A percentile compares a stretch with the other conserved stretches of the same genome.
phyloP scores from a whole-genome alignment of 2,329 filamentous ascomycete genomes.

The Colletotrichum lindemuthianum region DNA sequence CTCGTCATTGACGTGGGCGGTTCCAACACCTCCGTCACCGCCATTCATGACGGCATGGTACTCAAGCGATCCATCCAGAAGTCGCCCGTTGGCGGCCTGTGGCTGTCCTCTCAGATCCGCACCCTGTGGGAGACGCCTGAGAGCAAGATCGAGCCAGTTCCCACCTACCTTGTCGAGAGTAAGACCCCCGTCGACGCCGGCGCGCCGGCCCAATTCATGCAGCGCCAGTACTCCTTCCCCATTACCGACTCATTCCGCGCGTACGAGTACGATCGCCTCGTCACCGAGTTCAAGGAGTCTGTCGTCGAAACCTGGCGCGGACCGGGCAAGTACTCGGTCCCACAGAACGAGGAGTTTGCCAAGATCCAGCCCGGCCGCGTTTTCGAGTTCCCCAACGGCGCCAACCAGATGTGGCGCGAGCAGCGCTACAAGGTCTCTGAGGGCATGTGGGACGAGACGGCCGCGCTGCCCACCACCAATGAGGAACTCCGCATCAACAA shows the following conservation, averaged over 20 bases:
- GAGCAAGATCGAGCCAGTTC: constrained; percentile 77
- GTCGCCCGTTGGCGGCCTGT: constrained; percentile 87
- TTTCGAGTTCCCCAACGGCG: constrained; percentile 97
- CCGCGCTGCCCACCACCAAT: constrained; percentile 65
- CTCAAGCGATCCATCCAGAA: constrained; percentile 89
- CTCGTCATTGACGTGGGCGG: constrained; percentile 93
- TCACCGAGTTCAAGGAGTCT: constrained; percentile 97
- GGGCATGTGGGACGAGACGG: constrained; percentile 88
- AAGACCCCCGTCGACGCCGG: constrained; percentile 92
- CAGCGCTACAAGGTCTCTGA: constrained; percentile 90
- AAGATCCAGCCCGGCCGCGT: constrained; percentile 80
- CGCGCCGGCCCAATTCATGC: constrained; percentile 78
- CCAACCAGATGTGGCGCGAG: constrained; percentile 92
- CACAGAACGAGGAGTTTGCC: constrained; percentile 80
- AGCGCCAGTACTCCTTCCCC: constrained; percentile 73
- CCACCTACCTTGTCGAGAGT: constrained; percentile 87
- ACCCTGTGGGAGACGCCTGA: constrained; percentile 78
- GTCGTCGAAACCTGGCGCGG: constrained; percentile 94
- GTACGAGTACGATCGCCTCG: constrained; percentile 90
- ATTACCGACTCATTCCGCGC: constrained; percentile 77
- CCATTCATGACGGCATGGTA: constrained; percentile 93
- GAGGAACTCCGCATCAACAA: constrained; percentile 63
- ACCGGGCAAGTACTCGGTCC: constrained; percentile 71
- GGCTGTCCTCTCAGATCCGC: constrained; percentile 89
- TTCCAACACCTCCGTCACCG: constrained; percentile 86